A percentile compares a stretch with the other conserved stretches of the same genome.
Evolutionary conservation across 805 yeast species (phyloP).

Genomic region (Kodamaea fukazawae): DNA sequence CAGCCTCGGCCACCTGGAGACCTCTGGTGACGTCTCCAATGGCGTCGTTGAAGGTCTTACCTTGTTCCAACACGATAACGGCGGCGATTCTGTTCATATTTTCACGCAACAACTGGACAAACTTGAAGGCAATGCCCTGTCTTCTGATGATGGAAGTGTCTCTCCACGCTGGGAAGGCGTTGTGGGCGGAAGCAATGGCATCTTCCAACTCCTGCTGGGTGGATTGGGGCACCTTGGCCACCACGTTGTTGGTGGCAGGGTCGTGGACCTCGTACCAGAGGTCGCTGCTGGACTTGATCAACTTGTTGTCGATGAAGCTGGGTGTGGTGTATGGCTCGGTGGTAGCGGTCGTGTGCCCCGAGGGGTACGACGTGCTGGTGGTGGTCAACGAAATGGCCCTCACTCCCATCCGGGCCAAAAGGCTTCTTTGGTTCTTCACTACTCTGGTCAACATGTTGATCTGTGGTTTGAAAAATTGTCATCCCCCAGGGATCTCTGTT

Average conservation of each 20-base stretch:
- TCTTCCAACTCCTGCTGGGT: conserved; percentile 62
- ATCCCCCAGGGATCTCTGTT: not conserved
- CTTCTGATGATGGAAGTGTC: conserved; percentile 57
- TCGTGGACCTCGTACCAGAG: conserved; percentile 70
- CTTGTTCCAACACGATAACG: conserved; percentile 49
- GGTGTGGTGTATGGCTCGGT: conserved; percentile 51
- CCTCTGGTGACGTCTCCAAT: conserved; percentile 73
- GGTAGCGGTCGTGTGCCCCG: conserved; percentile 31
- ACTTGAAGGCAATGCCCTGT: conserved; percentile 70
- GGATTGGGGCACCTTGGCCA: conserved; percentile 69
- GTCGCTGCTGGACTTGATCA: conserved; percentile 47
- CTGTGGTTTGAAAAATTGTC: not conserved
- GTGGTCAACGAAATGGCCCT: conserved; percentile 25
- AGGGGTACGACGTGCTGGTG: conserved; percentile 38
- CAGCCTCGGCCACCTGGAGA: conserved; percentile 74
- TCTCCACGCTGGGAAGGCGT: conserved; percentile 60
- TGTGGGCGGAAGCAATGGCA: conserved; percentile 63
- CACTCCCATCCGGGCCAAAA: conserved; percentile 5
- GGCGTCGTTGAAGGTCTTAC: conserved; percentile 74
- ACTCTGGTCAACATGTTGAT: conserved; percentile 7
- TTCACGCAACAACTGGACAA: conserved; percentile 58
- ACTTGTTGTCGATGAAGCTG: conserved; percentile 49
- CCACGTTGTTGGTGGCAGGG: conserved; percentile 69
- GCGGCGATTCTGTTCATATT: conserved; percentile 70
- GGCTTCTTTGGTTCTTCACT: conserved; percentile 5